Evolutionary conservation across 139 green algal species (phyloP), one percentile per base, ranked within the genome.

Genomic region (Diplosphaera chodatii): DNA sequence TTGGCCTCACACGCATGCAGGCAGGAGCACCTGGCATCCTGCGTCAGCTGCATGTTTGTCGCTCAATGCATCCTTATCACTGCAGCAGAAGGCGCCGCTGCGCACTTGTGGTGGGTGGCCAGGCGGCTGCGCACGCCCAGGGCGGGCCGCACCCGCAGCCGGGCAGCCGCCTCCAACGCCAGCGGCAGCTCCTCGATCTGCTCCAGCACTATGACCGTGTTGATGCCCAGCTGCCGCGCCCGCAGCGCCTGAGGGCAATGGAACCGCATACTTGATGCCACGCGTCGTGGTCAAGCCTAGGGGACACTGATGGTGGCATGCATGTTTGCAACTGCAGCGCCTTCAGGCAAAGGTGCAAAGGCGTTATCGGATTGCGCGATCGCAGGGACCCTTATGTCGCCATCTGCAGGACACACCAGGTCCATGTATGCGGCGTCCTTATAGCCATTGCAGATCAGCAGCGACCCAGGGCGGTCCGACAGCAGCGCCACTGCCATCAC

Each of bases 401-500:
- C 3, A 48, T 1, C 56, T n/a, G 41, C 13, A 29, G 22, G n/a
- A 34, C 68, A 3, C 63, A 80, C 84, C 71, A 82, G 75, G 64
- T 91, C 83, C 33, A 91, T 88, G 74, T 91, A 91, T 10, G 75
- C 81, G 1, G 66, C 66, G 33, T 92, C 85, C 76, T 91, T 91
- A 76, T 82, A 91, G n/a, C 86, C 86, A 41, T 91, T 91, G 83
- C 86, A 91, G n/a, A 91, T 72, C 20, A 91, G 69, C 25, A 83
- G 48, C 30, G 73, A 67, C 40, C 68, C 74, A 29, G 71, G 48
- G 27, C 70, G 67, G n/a, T 72, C 55, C 33, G 71, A 64, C 59
- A 88, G 62, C 68, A 77, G 34, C 55, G 55, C 8, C 69, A 74
- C 56, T 1, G 78, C 86, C 73, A 91, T 81, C 2, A 89, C 66